Base-by-base conservation (phyloP, 2,329 filamentous ascomycete species). In the Sporothrix mexicana region DNA sequence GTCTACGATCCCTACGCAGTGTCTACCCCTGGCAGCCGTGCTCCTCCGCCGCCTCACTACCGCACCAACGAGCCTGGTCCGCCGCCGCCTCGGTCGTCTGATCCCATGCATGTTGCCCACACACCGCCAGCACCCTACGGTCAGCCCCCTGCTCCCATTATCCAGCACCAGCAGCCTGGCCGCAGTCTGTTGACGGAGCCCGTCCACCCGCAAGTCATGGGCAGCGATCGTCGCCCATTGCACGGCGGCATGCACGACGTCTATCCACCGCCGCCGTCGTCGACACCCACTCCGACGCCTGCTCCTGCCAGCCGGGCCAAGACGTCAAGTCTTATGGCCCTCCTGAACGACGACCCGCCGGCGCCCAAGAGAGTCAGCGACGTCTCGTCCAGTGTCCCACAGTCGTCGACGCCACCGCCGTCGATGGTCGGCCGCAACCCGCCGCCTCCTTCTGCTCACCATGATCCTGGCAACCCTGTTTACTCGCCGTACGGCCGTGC, bases 291-390 rank as follows among this genome's bases (percentile, higher is more conserved):
- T 53, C 78, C 85, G 13, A 47, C 49, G 23, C 68, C 68, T 20
- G 57, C 20, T 9, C 45, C 41, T 64, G 61, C 20, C 61, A 49
- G 75, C 84, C 59, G n/a, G 8, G 51, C 86, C n/a, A 91, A 90
- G 81, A 89, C 85, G 8, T 90, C 88, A 15, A 91, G 83, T 75
- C 85, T 91, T 74, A 89, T 90, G 85, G 88, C 88, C 0, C 79
- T 91, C 74, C 82, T 91, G 2, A 90, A 90, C 76, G 88, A 90
- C 74, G 89, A 90, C 70, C 84, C 85, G n/a, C 81, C 84, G 1
- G 81, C 83, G 69, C 81, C 82, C 0, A 88, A 88, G 79, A 83
- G 87, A 45, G 81, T 88, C 43, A 80, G 74, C 55, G 87, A 88
- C 71, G 82, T 88, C 10, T 81, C 83, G 12, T 47, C 57, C 17